Base-by-base conservation (phyloP, 2,329 filamentous ascomycete species). In the Cercospora sp. region DNA sequence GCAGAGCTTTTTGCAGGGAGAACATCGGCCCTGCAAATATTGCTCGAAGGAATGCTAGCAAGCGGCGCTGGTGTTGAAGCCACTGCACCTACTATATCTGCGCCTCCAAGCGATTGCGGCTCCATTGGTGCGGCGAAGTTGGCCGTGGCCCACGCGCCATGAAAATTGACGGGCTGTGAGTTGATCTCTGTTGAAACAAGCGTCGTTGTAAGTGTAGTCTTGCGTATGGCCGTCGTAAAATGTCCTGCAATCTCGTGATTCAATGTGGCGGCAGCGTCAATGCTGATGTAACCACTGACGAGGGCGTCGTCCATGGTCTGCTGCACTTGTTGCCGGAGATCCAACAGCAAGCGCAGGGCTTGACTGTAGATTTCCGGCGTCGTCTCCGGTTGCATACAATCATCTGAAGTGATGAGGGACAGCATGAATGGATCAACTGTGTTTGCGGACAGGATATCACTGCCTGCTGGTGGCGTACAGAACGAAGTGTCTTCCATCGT, bases 21-120 rank as follows among this genome's bases (percentile, higher is more conserved):
- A 63, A 63, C 28, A 24, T 63, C 61, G 61, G 61, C 3, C 40
- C 40, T 63, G 61, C 28, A 18, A 51, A 51, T 13, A 51, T 34
- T 34, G 61, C 40, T 32, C 26, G 12, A 26, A 34, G 61, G 59
- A 49, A 51, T 51, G 61, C 61, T 18, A 34, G 61, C 61, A 24
- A 32, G 43, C 28, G 59, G 26, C 59, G 59, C 34, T 61, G 59
- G 26, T 30, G 26, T 53, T 18, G 30, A 30, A 24, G 43, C 16
- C 24, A 32, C 26, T 63, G 61, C 59, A 61, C 26, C 57, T 60
- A 34, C 55, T 13, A 34, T 18, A 28, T 21, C 43, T 34, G 24
- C 13, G 26, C 40, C 24, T 28, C 21, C 34, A 12, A 21, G n/a
- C 26, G 37, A 26, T n/a, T 37, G 16, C 30, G 24, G 30, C 30